Base-by-base conservation (phyloP, 139 green algal species). In the Limnomonas spitsbergensis region DNA sequence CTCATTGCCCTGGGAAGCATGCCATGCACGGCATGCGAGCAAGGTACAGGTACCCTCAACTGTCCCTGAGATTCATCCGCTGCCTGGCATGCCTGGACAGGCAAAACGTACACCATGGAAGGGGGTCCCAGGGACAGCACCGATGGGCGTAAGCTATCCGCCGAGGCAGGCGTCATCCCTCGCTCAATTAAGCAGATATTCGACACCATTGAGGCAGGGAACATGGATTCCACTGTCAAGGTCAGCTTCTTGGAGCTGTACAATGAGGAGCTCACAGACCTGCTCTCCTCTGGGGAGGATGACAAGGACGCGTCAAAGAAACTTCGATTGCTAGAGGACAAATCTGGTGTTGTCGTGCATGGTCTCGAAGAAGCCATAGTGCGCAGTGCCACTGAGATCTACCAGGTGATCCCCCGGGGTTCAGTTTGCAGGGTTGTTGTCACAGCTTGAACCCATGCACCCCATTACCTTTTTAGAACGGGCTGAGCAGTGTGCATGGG, bases 251-350 rank as follows among this genome's bases (percentile, higher is more conserved):
- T 99, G 78, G 96, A 99, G 92, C 89, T 99, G 52, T 99, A 99
- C 92, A 99, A 99, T 83, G 96, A 99, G 84, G 96, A 99, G 87
- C 91, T 98, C 27, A 98, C 94, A 2, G 96, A 99, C 80, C 83
- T 99, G 75, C 87, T 99, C 80, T 73, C 73, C 1, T n/a, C n/a
- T n/a, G 40, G 78, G 9, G 77, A 81, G 31, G 78, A 86, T 31
- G 77, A 81, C 39, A 77, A 89, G 35, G 82, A 86, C 36, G 76
- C 38, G 81, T 87, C 83, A 77, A 24, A 70, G 61, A 66, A 53
- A 31, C 80, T 96, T 78, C 81, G 89, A 38, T 87, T 97, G 70
- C 84, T 96, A 81, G 92, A 95, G 84, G 92, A 95, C 84, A 86
- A 84, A 70, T 90, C 86, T 36, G 90, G 92, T 1, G 93, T 98